These are phyloP conservation scores for Oenanthe javanica DNA, from an alignment of 140 eudicot species.

Conservation along the genomic window DNA sequence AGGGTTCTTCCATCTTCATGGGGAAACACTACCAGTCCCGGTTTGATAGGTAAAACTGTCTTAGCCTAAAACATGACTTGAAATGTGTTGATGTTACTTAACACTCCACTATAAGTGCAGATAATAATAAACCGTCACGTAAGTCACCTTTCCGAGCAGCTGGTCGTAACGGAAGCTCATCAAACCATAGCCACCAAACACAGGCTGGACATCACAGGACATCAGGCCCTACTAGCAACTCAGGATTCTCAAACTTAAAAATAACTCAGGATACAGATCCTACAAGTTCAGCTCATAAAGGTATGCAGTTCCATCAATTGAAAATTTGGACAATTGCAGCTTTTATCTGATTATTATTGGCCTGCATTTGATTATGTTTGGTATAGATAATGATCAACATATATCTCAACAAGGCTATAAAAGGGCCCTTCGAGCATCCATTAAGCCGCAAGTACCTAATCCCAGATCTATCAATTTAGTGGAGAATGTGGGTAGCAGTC, in stretches of 20 bases:
- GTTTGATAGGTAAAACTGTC: background rate
- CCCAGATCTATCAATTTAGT: slow-evolving; percentile 20
- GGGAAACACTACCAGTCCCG: slow-evolving; percentile 20
- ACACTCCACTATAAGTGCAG: slow-evolving; percentile 18
- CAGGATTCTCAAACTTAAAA: slow-evolving; percentile 32
- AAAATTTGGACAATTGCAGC: background rate
- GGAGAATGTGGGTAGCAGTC: slow-evolving; percentile 32
- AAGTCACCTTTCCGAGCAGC: slow-evolving; percentile 18
- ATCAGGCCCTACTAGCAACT: slow-evolving; percentile 15
- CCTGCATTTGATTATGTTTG: background rate
- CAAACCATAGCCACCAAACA: slow-evolving; percentile 15
- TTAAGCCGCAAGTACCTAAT: slow-evolving; percentile 31
- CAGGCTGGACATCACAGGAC: slow-evolving; percentile 22
- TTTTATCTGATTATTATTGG: background rate
- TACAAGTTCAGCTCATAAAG: slow-evolving; percentile 10
- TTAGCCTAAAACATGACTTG: too few species aligned
- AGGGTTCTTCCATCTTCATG: slow-evolving; percentile 26
- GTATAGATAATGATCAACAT: slow-evolving; percentile 14
- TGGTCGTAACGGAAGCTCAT: slow-evolving; percentile 30
- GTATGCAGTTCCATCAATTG: slow-evolving; percentile 15
- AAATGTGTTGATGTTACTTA: background rate
- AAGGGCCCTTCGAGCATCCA: slow-evolving; percentile 48
- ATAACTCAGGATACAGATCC: slow-evolving; percentile 17
- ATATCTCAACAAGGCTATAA: slow-evolving; percentile 22
- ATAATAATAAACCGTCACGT: slow-evolving; percentile 14